Evolutionary conservation across 176 grass and related monocot species (phyloP).

Genomic region (Paspalum vaginatum): DNA sequence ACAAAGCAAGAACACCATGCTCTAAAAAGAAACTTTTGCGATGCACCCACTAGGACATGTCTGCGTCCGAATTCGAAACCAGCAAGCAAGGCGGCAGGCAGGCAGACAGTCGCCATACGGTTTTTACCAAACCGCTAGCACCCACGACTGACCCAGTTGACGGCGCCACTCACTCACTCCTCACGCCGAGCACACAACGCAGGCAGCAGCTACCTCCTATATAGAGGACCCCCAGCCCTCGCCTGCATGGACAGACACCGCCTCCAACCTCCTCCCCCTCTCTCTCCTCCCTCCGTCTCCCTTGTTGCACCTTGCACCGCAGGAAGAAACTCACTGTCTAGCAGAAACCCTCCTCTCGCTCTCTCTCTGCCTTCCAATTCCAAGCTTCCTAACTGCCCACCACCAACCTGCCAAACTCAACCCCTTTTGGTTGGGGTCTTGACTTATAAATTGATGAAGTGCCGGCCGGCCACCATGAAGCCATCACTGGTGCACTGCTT

Average conservation of each 20-base stretch:
- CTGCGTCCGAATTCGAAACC: conserved; percentile 40
- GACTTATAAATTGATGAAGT: not conserved
- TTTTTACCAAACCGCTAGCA: conserved; percentile 43
- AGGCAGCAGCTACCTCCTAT: not conserved
- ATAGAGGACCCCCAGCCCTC: conserved; percentile 15
- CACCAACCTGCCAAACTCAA: conserved; percentile 58
- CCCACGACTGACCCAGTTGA: conserved; percentile 48
- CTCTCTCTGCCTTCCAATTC: not conserved
- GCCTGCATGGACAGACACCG: conserved; percentile 44
- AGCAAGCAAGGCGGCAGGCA: conserved; percentile 27
- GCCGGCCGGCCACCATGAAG: conserved; percentile 45
- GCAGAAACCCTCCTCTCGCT: not conserved
- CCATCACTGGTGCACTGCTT: conserved; percentile 47
- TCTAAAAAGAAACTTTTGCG: conserved; percentile 41
- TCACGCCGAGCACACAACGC: not conserved
- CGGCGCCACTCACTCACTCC: conserved; percentile 48
- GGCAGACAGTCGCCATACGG: conserved; percentile 49
- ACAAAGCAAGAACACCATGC: conserved; percentile 24
- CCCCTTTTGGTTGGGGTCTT: conserved; percentile 15
- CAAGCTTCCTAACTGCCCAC: conserved; percentile 28
- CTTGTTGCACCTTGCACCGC: conserved; percentile 13
- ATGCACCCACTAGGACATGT: conserved; percentile 48
- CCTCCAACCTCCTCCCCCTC: conserved; percentile 46
- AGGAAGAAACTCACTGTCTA: not conserved
- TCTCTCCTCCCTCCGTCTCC: not conserved